Evolutionary conservation across 2,329 filamentous ascomycete species (phyloP), one percentile per base, ranked within the genome.

Genomic region (Penicillium frequentans): DNA sequence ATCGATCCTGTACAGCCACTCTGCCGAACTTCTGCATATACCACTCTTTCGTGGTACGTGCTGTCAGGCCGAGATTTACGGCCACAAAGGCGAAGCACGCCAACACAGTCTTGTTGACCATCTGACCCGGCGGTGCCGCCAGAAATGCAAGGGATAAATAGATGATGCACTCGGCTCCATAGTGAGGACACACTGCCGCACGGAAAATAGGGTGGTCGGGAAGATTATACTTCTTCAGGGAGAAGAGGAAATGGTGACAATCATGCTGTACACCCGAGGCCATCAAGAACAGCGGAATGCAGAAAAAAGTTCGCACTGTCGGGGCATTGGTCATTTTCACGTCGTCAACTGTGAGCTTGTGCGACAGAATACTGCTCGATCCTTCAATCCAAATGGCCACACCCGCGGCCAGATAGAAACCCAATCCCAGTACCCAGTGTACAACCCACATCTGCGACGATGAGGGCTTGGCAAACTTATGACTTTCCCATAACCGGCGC

Each of bases 321-420:
- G 81, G 79, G 10, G 70, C 69, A 42, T 65, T 73, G 43, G 71
- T 67, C 57, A 79, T 64, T 31, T 68, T 67, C 46, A 79, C 55
- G 60, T 79, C 70, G 45, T 69, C 61, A 21, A 75, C 51, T 14
- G 60, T 70, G 50, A 75, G 52, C 29, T n/a, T 42, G 24, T 42
- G 37, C 2, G 46, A 31, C 31, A 49, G 19, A 23, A 56, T 13
- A 14, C 49, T 14, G 92, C 90, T 76, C 50, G 86, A 85, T 52
- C 88, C 90, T 73, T 98, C 91, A 57, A 96, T 82, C 93, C 93
- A 97, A 33, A 96, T 79, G 5, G 90, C 84, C 47, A 96, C 70
- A 53, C 87, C 87, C 66, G 90, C 89, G 56, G 80, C 80, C 6
- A 87, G 68, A 74, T 99, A 99, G 74, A 90, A 98, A 10, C 78